Base-by-base conservation (phyloP, 352 stramenopile genomes). In the Pythium apleroticum region DNA sequence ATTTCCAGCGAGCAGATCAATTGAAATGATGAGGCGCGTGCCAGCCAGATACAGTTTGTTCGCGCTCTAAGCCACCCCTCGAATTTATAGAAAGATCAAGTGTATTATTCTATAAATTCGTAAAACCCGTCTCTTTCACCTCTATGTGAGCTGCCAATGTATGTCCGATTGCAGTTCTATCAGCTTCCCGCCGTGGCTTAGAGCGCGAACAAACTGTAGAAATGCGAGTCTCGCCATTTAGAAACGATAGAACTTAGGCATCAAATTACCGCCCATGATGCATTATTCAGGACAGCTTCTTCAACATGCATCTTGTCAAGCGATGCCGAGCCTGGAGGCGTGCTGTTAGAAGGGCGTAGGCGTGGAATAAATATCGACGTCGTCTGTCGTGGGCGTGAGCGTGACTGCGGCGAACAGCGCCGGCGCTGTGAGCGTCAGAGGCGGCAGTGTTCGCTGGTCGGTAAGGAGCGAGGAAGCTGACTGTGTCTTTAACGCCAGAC, bases 401-500 rank as follows among this genome's bases (percentile, higher is more conserved):
- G 55, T 72, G 43, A 81, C 59, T 24, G 70, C 68, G 19, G 74
- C 76, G 31, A 86, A 82, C 66, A 78, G 49, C 19, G 61, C 62
- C 11, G 60, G 27, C 19, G 56, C 15, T 19, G 48, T 31, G 37
- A 70, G 65, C 27, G 37, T 46, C 37, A 46, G 37, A n/a, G 37
- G 17, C 14, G 37, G 37, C 37, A 46, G 37, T 3, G 37, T n/a
- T 22, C 17, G 14, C 37, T 25, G 10, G 35, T 58, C 37, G 12
- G 48, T 35, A 14, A 15, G 28, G 24, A 58, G 22, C 6, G 43
- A n/a, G 2, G 14, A 14, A 1, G 37, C 37, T 27, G 17, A 33
- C n/a, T 17, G 19, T 20, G 10, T 24, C 20, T n/a, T 39, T 1
- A 20, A 17, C 22, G 19, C 46, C 12, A 28, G 20, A 20, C 50